These are phyloP conservation scores for Cryptococcus amylolentus DNA, from an alignment of 1,284 basidiomycete genomes.

Conservation along the genomic window DNA sequence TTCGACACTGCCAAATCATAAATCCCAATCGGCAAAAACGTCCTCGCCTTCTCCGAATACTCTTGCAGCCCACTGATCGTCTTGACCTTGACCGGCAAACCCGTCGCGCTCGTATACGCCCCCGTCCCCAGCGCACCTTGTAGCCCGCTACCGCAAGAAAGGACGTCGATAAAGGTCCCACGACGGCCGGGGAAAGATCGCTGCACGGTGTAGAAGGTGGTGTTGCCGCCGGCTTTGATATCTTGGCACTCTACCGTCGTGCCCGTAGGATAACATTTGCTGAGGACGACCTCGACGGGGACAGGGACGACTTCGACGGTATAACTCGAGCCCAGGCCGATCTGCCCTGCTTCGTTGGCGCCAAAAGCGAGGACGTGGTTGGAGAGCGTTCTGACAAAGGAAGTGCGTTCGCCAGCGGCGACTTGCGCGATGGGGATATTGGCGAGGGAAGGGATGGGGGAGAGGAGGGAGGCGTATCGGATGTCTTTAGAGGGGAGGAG, in stretches of 20 bases:
- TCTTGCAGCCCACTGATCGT: conserved; percentile 78
- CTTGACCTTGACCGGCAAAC: conserved; percentile 69
- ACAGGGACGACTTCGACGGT: conserved; percentile 69
- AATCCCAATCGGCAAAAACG: conserved; percentile 66
- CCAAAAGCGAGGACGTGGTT: conserved; percentile 87
- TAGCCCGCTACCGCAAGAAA: conserved; percentile 76
- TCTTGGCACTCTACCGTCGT: conserved; percentile 62
- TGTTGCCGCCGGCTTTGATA: conserved; percentile 59
- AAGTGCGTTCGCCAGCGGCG: conserved; percentile 68
- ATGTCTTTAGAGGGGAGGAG: conserved; percentile 53
- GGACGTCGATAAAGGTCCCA: conserved; percentile 60
- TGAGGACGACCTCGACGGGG: conserved; percentile 78
- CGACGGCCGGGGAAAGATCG: conserved; percentile 42
- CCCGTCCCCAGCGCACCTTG: conserved; percentile 80
- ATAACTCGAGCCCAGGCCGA: conserved; percentile 71
- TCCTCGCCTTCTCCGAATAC: conserved; percentile 65
- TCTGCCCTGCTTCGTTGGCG: conserved; percentile 78
- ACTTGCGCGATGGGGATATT: conserved; percentile 66
- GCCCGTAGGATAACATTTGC: conserved; percentile 55
- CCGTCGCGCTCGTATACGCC: conserved; percentile 70
- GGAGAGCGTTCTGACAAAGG: conserved; percentile 64
- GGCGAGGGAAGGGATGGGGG: conserved; percentile 73
- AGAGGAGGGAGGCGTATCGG: conserved; percentile 68
- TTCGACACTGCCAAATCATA: conserved; percentile 60
- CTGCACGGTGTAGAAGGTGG: conserved; percentile 71